These are phyloP conservation scores for Crucihimalaya himalaica DNA, from an alignment of 345 rosid genomes.

Conservation along the genomic window DNA sequence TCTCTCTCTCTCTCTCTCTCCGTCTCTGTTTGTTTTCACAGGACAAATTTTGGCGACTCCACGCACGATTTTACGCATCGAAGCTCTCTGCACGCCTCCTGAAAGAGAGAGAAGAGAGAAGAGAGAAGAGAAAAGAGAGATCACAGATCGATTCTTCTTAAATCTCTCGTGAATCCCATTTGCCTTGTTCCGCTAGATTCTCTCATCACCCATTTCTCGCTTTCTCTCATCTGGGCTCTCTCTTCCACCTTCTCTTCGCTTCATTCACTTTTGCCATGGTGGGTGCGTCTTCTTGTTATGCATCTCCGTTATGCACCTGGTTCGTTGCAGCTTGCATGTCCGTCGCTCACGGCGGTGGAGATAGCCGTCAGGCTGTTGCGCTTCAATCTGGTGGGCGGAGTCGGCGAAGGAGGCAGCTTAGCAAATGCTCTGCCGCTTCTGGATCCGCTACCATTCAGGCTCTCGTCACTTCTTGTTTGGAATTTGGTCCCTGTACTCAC, in stretches of 20 bases:
- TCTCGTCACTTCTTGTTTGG: constrained; percentile 59
- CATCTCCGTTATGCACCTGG: constrained; percentile 90
- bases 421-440: constrained; percentile 37
- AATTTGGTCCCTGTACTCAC: constrained; percentile 69
- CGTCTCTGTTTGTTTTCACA: not conserved
- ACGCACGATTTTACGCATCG: constrained; percentile 42
- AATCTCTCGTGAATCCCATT: constrained; percentile 26
- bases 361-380: constrained; percentile 26
- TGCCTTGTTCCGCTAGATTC: constrained; percentile 39
- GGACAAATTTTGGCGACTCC: constrained; percentile 33
- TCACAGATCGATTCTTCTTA: constrained; percentile 35
- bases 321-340: constrained; percentile 88
- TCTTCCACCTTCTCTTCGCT: not conserved
- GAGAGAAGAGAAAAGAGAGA: constrained; percentile 37
- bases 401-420: constrained; percentile 49
- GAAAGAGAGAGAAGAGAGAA: constrained; percentile 35
- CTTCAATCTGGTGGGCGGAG: constrained; percentile 44
- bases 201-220: constrained; percentile 39
- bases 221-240: constrained; percentile 10
- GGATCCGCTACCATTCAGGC: constrained; percentile 55
- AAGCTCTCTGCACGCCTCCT: constrained; percentile 32
- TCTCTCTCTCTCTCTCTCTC: not conserved
- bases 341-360: constrained; percentile 49
- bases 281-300: constrained; percentile 48
- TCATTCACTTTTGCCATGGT: constrained; percentile 37